These are phyloP conservation scores for Lizanozyma gosingica DNA, from an alignment of 1,139 yeast species.

Conservation along the genomic window DNA sequence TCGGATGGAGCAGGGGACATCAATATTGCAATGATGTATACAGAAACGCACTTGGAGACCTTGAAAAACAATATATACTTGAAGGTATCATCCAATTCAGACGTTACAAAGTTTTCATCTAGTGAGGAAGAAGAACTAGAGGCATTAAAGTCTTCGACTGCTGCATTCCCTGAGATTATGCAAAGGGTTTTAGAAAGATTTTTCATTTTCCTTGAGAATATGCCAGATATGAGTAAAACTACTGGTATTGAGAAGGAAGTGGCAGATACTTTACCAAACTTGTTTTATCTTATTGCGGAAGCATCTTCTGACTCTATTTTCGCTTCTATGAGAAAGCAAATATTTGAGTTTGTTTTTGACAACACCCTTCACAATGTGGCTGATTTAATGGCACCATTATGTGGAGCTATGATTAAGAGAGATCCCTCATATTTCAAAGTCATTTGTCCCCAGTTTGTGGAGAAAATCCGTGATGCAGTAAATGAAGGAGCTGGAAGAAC, in stretches of 20 bases:
- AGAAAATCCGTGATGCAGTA: slow-evolving; percentile 58
- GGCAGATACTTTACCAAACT: slow-evolving; percentile 52
- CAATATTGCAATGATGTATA: slow-evolving; percentile 61
- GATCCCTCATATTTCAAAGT: slow-evolving; percentile 42
- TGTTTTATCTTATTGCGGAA: slow-evolving; percentile 59
- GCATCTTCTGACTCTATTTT: slow-evolving; percentile 63
- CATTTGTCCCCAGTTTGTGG: slow-evolving; percentile 37
- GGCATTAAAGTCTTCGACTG: slow-evolving; percentile 68
- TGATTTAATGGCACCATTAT: slow-evolving; percentile 59
- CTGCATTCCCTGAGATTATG: slow-evolving; percentile 58
- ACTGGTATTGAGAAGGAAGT: slow-evolving; percentile 43
- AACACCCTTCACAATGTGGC: slow-evolving; percentile 60
- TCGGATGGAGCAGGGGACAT: slow-evolving; percentile 38
- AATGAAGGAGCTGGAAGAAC: slow-evolving; percentile 63
- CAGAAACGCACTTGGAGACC: slow-evolving; percentile 51
- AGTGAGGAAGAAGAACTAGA: slow-evolving; percentile 39
- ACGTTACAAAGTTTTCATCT: slow-evolving; percentile 11
- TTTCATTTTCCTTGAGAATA: slow-evolving; percentile 61
- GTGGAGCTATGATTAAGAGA: slow-evolving; percentile 61
- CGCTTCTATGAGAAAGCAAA: slow-evolving; percentile 38
- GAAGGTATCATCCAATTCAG: slow-evolving; percentile 12
- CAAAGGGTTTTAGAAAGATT: slow-evolving; percentile 50
- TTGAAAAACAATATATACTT: slow-evolving; percentile 30
- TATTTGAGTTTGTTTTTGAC: slow-evolving; percentile 48
- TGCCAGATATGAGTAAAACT: slow-evolving; percentile 53